Evolutionary conservation across 441 rosid species (phyloP).

Genomic region (Brassica balearica): DNA sequence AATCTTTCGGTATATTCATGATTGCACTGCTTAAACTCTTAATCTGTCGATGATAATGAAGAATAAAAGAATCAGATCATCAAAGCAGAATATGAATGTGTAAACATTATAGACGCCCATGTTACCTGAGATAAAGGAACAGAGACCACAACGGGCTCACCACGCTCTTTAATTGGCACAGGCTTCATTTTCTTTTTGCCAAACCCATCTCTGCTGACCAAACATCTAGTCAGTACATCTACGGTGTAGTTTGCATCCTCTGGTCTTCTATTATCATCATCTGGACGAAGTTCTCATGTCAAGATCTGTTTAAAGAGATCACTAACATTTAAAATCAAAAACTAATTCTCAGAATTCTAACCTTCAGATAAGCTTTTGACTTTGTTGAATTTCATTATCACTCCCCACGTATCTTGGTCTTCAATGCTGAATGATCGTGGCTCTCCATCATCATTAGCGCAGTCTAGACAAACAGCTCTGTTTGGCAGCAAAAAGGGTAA

Average conservation of each 20-base stretch:
- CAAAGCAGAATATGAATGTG: background rate
- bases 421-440: constrained; percentile 69
- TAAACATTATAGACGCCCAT: background rate
- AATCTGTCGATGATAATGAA: constrained; percentile 57
- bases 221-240: constrained; percentile 90
- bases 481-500: constrained; percentile 89
- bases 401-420: constrained; percentile 86
- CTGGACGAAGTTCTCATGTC: constrained; percentile 52
- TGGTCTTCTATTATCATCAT: constrained; percentile 72
- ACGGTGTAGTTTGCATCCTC: constrained; percentile 80
- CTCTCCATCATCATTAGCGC: constrained; percentile 60
- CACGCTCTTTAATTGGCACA: constrained; percentile 70
- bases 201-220: constrained; percentile 62
- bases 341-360: constrained; percentile 46
- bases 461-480: constrained; percentile 72
- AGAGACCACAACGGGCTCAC: constrained; percentile 87
- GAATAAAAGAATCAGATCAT: constrained; percentile 30
- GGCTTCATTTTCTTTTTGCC: constrained; percentile 68
- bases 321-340: background rate
- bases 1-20: constrained; percentile 81
- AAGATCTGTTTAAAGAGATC: constrained; percentile 9
- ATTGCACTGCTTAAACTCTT: constrained; percentile 81
- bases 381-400: constrained; percentile 75
- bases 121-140: constrained; percentile 78
- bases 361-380: constrained; percentile 74